These are phyloP conservation scores for Crepidotus variabilis DNA, from an alignment of 768 basidiomycete genomes.

Conservation along the genomic window DNA sequence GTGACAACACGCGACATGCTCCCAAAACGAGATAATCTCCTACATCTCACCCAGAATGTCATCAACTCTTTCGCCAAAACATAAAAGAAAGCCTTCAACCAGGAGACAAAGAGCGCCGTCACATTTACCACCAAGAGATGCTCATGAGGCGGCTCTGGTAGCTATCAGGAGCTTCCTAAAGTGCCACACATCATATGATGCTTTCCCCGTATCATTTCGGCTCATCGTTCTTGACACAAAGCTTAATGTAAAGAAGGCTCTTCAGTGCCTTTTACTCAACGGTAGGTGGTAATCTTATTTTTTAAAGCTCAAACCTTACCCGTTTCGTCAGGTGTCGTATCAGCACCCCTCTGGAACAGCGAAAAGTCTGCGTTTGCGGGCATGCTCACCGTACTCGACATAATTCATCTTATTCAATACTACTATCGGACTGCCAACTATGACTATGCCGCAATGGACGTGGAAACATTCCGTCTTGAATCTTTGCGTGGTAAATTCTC, in stretches of 20 bases:
- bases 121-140: constrained; percentile 55
- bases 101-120: constrained; percentile 51
- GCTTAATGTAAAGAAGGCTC: constrained; percentile 92
- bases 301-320: constrained; percentile 8
- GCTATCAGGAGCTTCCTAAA: constrained; percentile 81
- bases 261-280: constrained; percentile 83
- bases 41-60: constrained; percentile 25
- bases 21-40: constrained; percentile 1
- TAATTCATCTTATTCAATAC: constrained; percentile 98
- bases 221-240: constrained; percentile 96
- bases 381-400: constrained; percentile 99
- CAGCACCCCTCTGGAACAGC: constrained; percentile 97
- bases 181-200: constrained; percentile 87
- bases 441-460: constrained; percentile 84
- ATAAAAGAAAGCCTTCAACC: constrained; percentile 54
- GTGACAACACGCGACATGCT: constrained; percentile 1
- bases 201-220: constrained; percentile 95
- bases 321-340: constrained; percentile 76
- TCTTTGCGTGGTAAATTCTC: constrained; percentile 72
- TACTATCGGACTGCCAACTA: constrained; percentile 88
- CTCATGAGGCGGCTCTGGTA: constrained; percentile 65
- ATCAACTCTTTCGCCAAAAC: constrained; percentile 45
- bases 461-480: constrained; percentile 89
- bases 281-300: constrained; percentile 34
- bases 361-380: constrained; percentile 90